phyloP scores from a whole-genome alignment of 2,329 filamentous ascomycete species.

The Phoma herbarum region DNA sequence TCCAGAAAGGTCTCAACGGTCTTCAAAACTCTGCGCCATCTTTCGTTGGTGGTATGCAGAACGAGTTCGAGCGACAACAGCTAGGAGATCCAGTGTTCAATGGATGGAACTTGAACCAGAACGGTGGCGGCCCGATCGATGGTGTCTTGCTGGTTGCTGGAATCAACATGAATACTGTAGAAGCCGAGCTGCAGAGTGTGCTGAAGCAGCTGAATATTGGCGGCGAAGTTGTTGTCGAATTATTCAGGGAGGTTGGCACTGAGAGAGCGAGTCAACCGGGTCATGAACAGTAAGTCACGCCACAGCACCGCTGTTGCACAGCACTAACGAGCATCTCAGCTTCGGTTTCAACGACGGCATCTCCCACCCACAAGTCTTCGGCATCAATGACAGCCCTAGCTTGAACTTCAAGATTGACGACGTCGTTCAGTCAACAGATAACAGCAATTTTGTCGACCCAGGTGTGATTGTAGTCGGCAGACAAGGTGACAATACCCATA shows the following conservation, averaged over 20 bases:
- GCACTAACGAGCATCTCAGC: constrained; percentile 1
- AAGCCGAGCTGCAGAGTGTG: constrained; percentile 13
- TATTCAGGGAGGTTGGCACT: constrained; percentile 12
- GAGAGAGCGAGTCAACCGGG: constrained; percentile 12
- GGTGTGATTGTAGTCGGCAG: constrained; percentile 18
- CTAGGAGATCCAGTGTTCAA: constrained; percentile 11
- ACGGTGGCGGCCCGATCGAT: constrained; percentile 15
- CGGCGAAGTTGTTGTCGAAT: constrained; percentile 11
- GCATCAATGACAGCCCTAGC: constrained; percentile 12
- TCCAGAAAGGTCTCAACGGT: constrained; percentile 3
- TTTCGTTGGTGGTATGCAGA: constrained; percentile 17
- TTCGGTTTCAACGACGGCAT: constrained; percentile 23
- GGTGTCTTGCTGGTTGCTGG: constrained; percentile 18
- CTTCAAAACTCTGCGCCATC: constrained; percentile 9
- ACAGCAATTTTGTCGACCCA: constrained; percentile 16
- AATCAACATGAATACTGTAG: constrained; percentile 7
- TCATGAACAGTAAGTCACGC: constrained; percentile 18
- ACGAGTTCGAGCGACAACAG: constrained; percentile 6
- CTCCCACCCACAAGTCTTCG: constrained; percentile 17
- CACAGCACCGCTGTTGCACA: neutral
- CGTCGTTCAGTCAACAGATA: constrained; percentile 9
- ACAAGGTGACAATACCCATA: constrained; percentile 2
- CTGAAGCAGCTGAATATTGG: constrained; percentile 6
- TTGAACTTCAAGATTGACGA: constrained; percentile 12
- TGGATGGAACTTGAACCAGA: constrained; percentile 17